phyloP scores from a whole-genome alignment of 345 rosid genomes.

The Melaleuca quinquenervia region DNA sequence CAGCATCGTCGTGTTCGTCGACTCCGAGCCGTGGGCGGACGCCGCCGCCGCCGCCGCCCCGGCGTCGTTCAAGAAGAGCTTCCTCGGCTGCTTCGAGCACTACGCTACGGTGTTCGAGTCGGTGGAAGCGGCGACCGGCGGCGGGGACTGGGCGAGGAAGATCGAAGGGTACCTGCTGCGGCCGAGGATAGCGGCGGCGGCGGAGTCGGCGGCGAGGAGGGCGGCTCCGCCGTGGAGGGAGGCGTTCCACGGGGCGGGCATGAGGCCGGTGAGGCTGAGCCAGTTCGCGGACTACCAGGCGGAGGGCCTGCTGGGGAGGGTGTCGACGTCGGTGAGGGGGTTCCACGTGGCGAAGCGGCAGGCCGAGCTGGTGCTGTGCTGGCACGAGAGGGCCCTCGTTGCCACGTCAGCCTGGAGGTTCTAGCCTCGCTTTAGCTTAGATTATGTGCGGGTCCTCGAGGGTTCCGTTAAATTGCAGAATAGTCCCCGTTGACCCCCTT shows the following conservation, averaged over 20 bases:
- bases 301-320: slow-evolving; percentile 56
- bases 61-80: slow-evolving; percentile 62
- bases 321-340: slow-evolving; percentile 46
- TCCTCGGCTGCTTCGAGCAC: slow-evolving; percentile 57
- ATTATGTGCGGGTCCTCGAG: neutral
- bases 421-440: neutral
- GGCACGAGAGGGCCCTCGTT: slow-evolving; percentile 68
- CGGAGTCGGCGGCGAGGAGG: slow-evolving; percentile 30
- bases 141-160: slow-evolving; percentile 46
- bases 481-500: neutral
- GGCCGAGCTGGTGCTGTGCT: slow-evolving; percentile 83
- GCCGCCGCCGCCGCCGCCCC: slow-evolving; percentile 38
- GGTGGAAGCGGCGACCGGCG: slow-evolving; percentile 54
- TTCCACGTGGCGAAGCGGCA: slow-evolving; percentile 88
- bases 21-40: slow-evolving; percentile 34
- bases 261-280: slow-evolving; percentile 67
- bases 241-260: slow-evolving; percentile 53
- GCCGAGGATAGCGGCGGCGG: slow-evolving; percentile 52
- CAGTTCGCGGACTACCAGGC: slow-evolving; percentile 90
- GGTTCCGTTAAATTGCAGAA: neutral
- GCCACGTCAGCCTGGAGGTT: slow-evolving; percentile 93
- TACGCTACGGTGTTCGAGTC: slow-evolving; percentile 77
- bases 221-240: slow-evolving; percentile 61
- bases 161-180: slow-evolving; percentile 49
- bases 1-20: slow-evolving; percentile 54